Evolutionary conservation across 2,329 filamentous ascomycete genomes (phyloP).

Genomic region (Cladosporium sp.): DNA sequence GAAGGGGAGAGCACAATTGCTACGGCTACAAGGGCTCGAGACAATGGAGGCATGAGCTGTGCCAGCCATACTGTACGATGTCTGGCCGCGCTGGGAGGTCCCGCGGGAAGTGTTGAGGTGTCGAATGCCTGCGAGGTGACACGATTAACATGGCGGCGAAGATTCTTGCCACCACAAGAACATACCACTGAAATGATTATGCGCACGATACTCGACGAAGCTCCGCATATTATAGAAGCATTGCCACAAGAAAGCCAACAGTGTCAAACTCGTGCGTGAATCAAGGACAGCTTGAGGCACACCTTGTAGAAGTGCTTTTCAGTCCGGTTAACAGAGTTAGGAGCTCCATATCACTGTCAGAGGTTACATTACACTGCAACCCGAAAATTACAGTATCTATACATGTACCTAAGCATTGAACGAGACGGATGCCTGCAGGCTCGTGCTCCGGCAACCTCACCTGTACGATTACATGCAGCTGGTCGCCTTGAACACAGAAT

Average conservation of each 20-base stretch:
- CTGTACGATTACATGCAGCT: background rate
- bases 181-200: background rate
- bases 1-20: background rate
- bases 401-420: background rate
- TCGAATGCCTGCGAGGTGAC: background rate
- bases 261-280: background rate
- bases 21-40: background rate
- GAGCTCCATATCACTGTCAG: background rate
- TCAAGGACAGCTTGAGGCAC: background rate
- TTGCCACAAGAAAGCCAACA: background rate
- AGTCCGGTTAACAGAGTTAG: background rate
- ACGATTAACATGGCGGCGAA: background rate
- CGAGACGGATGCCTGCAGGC: background rate
- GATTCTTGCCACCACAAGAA: background rate
- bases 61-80: no score
- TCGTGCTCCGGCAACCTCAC: background rate
- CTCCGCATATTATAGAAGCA: background rate
- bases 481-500: background rate
- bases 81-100: background rate
- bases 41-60: background rate
- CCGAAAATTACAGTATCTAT: background rate
- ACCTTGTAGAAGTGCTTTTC: background rate
- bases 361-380: background rate
- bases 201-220: background rate
- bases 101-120: background rate